Percentiles rank a stretch among this genome's conserved stretches.
Conservation (phyloP, 345 rosid species). For the Gossypium herbaceum region DNA sequence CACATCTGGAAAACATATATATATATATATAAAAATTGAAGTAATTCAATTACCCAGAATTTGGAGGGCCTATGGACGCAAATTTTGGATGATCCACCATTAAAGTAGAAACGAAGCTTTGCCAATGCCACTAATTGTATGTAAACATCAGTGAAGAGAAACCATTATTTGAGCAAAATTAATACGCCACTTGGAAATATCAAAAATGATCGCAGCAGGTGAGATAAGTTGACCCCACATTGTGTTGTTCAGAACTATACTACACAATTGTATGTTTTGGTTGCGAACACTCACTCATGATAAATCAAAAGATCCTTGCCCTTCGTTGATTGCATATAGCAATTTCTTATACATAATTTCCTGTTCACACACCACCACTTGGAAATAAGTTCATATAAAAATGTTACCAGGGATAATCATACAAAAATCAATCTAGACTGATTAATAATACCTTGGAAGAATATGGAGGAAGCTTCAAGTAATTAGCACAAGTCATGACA, state of each 20-base stretch:
- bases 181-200: constrained; percentile 26
- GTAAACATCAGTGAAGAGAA: constrained; percentile 18
- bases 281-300: constrained; percentile 47
- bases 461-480: constrained; percentile 97
- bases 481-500: constrained; percentile 99
- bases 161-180: constrained; percentile 41
- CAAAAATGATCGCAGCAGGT: constrained; percentile 17
- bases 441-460: constrained; percentile 71
- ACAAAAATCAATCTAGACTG: neutral
- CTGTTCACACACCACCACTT: constrained; percentile 38
- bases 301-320: constrained; percentile 96
- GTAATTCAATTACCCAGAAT: neutral
- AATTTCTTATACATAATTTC: constrained; percentile 94
- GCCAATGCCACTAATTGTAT: constrained; percentile 1
- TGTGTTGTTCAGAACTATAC: constrained; percentile 26
- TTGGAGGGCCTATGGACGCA: neutral
- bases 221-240: constrained; percentile 18
- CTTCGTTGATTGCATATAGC: constrained; percentile 88
- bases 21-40: neutral
- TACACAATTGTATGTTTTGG: constrained; percentile 15
- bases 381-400: neutral
- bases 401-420: neutral
- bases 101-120: neutral
- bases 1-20: neutral
- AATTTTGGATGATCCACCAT: neutral